phyloP scores from a whole-genome alignment of 176 grass and related monocot species.

The Phyllostachys edulis region DNA sequence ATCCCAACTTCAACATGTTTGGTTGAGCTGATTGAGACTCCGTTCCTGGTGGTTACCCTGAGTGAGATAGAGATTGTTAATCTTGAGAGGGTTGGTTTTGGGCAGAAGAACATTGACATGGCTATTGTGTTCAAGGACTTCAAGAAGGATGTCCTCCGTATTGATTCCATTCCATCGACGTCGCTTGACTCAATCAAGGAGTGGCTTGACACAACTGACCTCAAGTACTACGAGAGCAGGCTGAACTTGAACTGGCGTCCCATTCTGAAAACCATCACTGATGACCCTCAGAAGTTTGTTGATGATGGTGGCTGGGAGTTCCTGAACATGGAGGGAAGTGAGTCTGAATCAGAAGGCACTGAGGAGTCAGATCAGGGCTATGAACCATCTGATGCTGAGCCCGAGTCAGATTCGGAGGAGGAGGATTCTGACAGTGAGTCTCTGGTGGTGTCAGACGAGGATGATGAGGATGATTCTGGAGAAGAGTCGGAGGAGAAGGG shows the following conservation, averaged over 20 bases:
- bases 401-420: conserved; percentile 35
- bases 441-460: conserved; percentile 48
- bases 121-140: conserved; percentile 64
- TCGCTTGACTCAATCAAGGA: conserved; percentile 54
- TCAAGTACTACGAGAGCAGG: conserved; percentile 61
- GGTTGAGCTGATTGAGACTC: conserved; percentile 53
- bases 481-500: conserved; percentile 61
- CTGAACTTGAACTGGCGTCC: conserved; percentile 61
- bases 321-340: conserved; percentile 61
- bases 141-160: conserved; percentile 51
- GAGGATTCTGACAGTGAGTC: conserved; percentile 40
- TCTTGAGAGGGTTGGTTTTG: conserved; percentile 52
- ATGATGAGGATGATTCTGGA: conserved; percentile 48
- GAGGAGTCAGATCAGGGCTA: conserved; percentile 58
- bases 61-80: conserved; percentile 66
- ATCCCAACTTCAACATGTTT: conserved; percentile 61
- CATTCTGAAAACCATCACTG: conserved; percentile 57
- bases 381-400: conserved; percentile 49
- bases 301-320: conserved; percentile 63
- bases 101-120: conserved; percentile 51
- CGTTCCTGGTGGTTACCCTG: conserved; percentile 54
- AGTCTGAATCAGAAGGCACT: conserved; percentile 47
- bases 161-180: conserved; percentile 54
- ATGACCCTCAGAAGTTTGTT: conserved; percentile 59
- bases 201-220: conserved; percentile 58